Evolutionary conservation across 1,284 basidiomycete species (phyloP), one percentile per base, ranked within the genome.

Genomic region (Phylloboletellus chloephorus): DNA sequence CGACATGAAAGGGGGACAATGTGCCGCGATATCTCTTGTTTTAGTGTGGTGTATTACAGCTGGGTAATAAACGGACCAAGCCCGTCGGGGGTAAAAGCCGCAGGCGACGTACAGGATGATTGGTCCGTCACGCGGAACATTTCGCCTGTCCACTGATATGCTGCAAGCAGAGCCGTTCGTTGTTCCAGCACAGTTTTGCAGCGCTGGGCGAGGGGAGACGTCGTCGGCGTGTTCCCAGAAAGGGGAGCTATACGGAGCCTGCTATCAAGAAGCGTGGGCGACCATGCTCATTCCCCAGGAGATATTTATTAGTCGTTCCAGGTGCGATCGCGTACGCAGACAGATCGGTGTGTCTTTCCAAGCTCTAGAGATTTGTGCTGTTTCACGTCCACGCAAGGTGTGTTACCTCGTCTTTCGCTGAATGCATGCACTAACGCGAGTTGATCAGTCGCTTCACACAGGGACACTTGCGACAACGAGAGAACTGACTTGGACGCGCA

Each of bases 151-250:
- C n/a, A n/a, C n/a, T n/a, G n/a, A n/a, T n/a, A n/a, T n/a, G n/a
- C n/a, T n/a, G 52, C 79, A 83, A 40, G 69, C 77, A 16, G 67
- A 66, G 10, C 60, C 88, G 11, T 88, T 88, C 64, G 10, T 61
- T 89, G 11, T 88, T 88, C 64, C 63, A 65, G 2, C 72, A 77
- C 2, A 82, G 83, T 0, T 82, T 80, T 32, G 69, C 75, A 51
- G 78, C 76, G 0, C 67, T 88, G 21, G n/a, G 72, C 74, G 11
- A 55, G 57, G 3, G 74, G 73, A 6, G 72, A 79, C 42, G 77
- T 76, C 7, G 73, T 91, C 12, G 84, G 79, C 1, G 73, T 90
- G 6, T 90, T 90, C 53, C 84, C 85, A 0, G 86, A 90, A 52
- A 86, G 85, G 8, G 72, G 28, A 72, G 68, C 43, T 74, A 74